A percentile compares a stretch with the other conserved stretches of the same genome.
These are phyloP conservation scores for Trichophyton schoenleinii DNA, from an alignment of 2,329 filamentous ascomycete genomes.

Conservation along the genomic window DNA sequence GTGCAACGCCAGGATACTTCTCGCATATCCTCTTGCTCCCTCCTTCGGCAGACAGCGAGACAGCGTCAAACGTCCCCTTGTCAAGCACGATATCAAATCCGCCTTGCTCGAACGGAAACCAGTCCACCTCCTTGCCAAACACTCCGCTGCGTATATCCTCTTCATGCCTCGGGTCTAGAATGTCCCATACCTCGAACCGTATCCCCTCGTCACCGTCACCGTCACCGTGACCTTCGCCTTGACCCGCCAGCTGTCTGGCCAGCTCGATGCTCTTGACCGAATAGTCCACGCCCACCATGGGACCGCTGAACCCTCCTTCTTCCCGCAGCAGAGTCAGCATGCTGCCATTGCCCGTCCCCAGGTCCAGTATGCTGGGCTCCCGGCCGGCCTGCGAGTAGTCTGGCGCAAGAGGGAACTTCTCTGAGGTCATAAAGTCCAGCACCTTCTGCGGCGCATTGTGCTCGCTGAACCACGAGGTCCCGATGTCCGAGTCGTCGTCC, in stretches of 20 bases:
- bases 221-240: too few species aligned
- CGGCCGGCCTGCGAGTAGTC: constrained; percentile 13
- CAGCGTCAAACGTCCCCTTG: constrained; percentile 95
- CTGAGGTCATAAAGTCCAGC: constrained; percentile 50
- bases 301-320: constrained; percentile 50
- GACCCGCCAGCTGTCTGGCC: constrained; percentile 46
- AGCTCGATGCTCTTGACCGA: constrained; percentile 61
- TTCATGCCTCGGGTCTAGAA: constrained; percentile 33
- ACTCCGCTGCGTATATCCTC: neutral
- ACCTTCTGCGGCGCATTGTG: constrained; percentile 75
- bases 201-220: constrained; percentile 37
- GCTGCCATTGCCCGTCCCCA: constrained; percentile 90
- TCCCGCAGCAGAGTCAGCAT: constrained; percentile 71
- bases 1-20: constrained; percentile 58
- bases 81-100: constrained; percentile 91
- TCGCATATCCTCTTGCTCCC: constrained; percentile 50
- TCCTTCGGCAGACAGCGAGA: constrained; percentile 48
- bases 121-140: constrained; percentile 15
- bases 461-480: constrained; percentile 95
- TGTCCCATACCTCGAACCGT: constrained; percentile 51
- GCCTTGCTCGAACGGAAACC: constrained; percentile 29
- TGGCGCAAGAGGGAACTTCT: constrained; percentile 34
- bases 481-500: constrained; percentile 61
- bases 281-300: constrained; percentile 82
- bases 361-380: constrained; percentile 53